Evolutionary conservation across 169 alveolate species (phyloP), one percentile per base, ranked within the genome.

Genomic region (Plasmodium malariae): DNA sequence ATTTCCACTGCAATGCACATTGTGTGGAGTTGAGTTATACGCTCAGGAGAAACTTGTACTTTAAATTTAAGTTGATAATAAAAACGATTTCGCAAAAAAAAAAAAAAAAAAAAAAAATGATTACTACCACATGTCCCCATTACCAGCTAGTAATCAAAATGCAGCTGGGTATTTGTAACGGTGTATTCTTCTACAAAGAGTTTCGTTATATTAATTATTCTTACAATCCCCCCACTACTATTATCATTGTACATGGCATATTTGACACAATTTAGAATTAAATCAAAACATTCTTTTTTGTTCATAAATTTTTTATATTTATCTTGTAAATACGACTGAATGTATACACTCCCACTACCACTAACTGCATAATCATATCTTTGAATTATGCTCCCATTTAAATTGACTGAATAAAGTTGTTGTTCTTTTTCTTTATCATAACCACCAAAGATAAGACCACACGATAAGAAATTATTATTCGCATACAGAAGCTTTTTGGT

Each of bases 271-370:
- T 92, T 94, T 65, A 74, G 92, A 11, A 95, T 95, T 76, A 96
- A 80, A 55, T 88, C 88, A 28, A 94, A 88, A 28, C 97, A 95
- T 92, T 96, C 98, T 36, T 97, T 98, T 87, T 94, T 92, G 2
- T 95, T 93, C 98, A 97, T 94, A 74, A 95, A 93, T 36, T 94
- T 88, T 67, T 93, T 94, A 92, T 93, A 98, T 89, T 95, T 91
- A 70, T 94, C 92, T 70, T 97, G 98, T 48, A 97, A 88, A 89
- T 93, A 95, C 0, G 98, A 98, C 87, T 94, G 90, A 83, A 98
- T 98, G 93, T 93, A 98, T 45, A 94, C 95, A 17, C 98, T 96
- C 3, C 99, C 99, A 11, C 98, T 94, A 28, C 99, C 99, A 49
- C 97, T 96, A 51, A 96, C 97, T 11, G 98, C 98, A 72, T 74